These are phyloP conservation scores for Symmetrospora coprosmae DNA, from an alignment of 768 basidiomycete species.

Conservation along the genomic window DNA sequence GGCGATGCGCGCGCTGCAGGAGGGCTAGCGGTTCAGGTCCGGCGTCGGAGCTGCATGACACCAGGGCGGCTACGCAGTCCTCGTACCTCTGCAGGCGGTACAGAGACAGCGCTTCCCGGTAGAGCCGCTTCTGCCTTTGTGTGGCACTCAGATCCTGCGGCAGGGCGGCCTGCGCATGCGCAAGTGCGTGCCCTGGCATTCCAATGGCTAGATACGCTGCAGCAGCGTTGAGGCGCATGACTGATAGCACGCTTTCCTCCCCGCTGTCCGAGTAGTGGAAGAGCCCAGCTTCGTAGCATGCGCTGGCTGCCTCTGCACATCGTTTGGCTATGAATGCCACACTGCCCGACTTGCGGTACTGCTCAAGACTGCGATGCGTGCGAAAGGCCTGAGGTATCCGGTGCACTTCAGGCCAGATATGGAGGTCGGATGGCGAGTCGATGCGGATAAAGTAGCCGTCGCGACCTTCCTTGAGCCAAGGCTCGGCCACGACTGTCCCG, in stretches of 20 bases:
- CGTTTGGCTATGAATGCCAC: too few species aligned
- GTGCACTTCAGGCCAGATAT: background rate
- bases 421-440: background rate
- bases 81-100: background rate
- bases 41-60: too few species aligned
- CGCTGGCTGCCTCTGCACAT: background rate
- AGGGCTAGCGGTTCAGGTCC: background rate
- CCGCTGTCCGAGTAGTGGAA: background rate
- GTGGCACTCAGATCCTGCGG: background rate
- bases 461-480: background rate
- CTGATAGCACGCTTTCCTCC: background rate
- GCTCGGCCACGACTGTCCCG: background rate
- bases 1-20: background rate
- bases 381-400: too few species aligned
- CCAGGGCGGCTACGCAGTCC: background rate
- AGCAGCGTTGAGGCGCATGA: background rate
- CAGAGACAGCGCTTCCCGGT: background rate
- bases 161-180: background rate
- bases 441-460: conserved; percentile 1
- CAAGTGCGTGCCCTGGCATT: background rate
- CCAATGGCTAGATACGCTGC: background rate
- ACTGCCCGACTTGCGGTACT: too few species aligned
- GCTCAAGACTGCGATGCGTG: too few species aligned
- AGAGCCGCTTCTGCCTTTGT: background rate
- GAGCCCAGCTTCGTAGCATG: background rate